Evolutionary conservation across 441 rosid genomes (phyloP).

Genomic region (Melastoma candidum): DNA sequence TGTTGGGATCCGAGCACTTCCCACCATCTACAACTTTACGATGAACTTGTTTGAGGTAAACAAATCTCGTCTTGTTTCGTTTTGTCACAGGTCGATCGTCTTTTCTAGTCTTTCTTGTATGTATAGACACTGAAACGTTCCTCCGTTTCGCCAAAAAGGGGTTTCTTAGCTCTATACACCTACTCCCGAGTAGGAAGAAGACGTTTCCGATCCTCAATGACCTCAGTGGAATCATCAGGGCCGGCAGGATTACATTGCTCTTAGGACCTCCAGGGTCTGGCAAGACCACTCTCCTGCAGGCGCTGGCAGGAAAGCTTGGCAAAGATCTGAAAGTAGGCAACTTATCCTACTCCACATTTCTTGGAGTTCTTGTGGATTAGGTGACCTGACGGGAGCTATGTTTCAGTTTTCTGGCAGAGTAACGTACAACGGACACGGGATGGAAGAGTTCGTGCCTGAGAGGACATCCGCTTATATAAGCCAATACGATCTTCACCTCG

Average conservation of each 20-base stretch:
- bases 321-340: conserved; percentile 45
- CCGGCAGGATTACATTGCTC: conserved; percentile 47
- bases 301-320: conserved; percentile 55
- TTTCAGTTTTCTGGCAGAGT: conserved; percentile 44
- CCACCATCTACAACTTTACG: conserved; percentile 12
- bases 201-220: conserved; percentile 12
- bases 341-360: neutral
- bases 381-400: no score
- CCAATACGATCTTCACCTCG: conserved; percentile 55
- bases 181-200: conserved; percentile 13
- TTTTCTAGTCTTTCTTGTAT: no score
- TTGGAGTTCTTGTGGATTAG: neutral
- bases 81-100: no score
- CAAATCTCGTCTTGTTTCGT: no score
- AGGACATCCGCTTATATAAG: conserved; percentile 59
- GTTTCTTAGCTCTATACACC: conserved; percentile 1
- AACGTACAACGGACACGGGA: conserved; percentile 49
- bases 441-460: conserved; percentile 57
- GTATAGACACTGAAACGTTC: neutral
- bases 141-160: conserved; percentile 6
- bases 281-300: conserved; percentile 48
- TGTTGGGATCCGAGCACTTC: conserved; percentile 14
- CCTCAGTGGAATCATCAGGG: conserved; percentile 13
- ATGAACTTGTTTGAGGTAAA: conserved; percentile 14
- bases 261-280: conserved; percentile 62